These are phyloP conservation scores for Talaromyces borbonicus DNA, from an alignment of 495 filamentous ascomycete species.

Conservation along the genomic window DNA sequence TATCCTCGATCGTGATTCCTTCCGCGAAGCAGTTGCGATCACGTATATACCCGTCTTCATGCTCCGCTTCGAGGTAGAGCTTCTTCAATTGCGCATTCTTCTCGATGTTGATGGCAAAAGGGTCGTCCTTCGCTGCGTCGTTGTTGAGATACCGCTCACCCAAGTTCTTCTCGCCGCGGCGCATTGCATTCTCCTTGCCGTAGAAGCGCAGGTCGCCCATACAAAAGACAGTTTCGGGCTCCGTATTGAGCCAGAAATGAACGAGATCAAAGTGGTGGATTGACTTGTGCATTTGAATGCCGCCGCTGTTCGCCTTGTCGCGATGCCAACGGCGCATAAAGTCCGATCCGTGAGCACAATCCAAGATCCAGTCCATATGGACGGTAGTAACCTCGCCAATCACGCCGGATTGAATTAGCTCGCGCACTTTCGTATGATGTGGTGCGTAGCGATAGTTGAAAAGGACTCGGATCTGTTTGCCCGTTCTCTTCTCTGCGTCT, in stretches of 20 bases:
- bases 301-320: constrained; percentile 47
- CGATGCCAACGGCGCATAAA: constrained; percentile 55
- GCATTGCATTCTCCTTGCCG: neutral
- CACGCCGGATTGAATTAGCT: constrained; percentile 36
- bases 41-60: constrained; percentile 47
- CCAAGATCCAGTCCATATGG: constrained; percentile 52
- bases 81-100: constrained; percentile 39
- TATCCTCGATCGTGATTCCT: constrained; percentile 51
- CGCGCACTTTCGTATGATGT: constrained; percentile 13
- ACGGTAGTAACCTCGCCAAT: constrained; percentile 45
- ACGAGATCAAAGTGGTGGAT: neutral
- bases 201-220: neutral
- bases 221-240: neutral
- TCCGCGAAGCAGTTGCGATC: constrained; percentile 51
- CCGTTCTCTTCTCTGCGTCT: neutral
- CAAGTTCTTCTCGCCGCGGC: neutral
- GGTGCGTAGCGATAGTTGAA: neutral
- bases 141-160: neutral
- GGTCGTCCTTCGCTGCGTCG: neutral
- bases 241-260: neutral
- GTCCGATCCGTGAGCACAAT: constrained; percentile 49
- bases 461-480: neutral
- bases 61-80: constrained; percentile 48
- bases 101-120: constrained; percentile 42
- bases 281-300: constrained; percentile 17